Evolutionary conservation across 345 rosid genomes (phyloP).

Genomic region (Eucalyptus melliodora): DNA sequence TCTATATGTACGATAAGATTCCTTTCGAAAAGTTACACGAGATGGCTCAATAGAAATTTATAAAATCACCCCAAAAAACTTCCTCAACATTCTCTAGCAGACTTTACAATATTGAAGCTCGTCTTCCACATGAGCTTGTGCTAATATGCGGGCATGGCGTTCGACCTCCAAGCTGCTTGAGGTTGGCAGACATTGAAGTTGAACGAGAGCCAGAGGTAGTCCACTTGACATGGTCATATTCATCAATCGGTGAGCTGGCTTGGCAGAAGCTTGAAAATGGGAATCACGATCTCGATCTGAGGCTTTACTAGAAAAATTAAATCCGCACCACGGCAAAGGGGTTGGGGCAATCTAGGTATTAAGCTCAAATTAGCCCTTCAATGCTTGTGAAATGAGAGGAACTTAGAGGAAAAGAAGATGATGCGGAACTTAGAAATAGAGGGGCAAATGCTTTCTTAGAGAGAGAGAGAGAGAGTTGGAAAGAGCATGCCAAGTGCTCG

Average conservation of each 20-base stretch:
- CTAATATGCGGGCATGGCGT: neutral
- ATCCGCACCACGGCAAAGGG: neutral
- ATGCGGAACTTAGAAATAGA: neutral
- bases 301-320: neutral
- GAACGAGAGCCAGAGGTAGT: neutral
- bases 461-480: neutral
- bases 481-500: neutral
- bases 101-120: accelerated
- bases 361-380: neutral
- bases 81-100: accelerated
- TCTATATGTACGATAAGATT: accelerated
- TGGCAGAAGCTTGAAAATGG: neutral
- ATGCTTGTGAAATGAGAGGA: neutral
- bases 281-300: neutral
- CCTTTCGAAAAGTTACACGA: no score
- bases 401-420: neutral
- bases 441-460: no score
- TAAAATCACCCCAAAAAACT: no score
- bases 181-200: neutral
- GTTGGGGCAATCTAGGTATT: neutral
- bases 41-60: accelerated
- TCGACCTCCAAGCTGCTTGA: neutral
- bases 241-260: neutral
- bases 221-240: neutral
- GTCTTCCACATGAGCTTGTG: neutral